Base-by-base conservation (phyloP, 768 basidiomycete species). In the Pulveroboletus frians region DNA sequence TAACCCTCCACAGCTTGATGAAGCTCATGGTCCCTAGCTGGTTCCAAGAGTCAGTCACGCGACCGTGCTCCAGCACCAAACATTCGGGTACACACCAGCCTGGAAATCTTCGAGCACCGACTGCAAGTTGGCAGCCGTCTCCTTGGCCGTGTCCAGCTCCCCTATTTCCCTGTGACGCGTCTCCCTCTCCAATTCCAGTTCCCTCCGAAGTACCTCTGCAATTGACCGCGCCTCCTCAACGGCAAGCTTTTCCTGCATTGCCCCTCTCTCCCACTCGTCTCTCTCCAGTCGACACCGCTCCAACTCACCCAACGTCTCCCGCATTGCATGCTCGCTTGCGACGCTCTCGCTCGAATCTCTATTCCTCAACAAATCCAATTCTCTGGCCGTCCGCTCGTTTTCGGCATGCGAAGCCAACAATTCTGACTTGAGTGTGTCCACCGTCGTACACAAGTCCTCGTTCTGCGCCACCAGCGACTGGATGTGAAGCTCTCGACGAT, bases 101-200 rank as follows among this genome's bases (percentile, higher is more conserved):
- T 98, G 92, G 70, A 98, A 99, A 69, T 98, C 96, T 62, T 91
- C 85, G 59, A 99, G 70, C 4, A 99, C 96, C 3, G 87, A 85
- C 65, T 97, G 90, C 50, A 99, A 66, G 69, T 98, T 98, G 7
- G 69, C 73, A 4, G 84, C 80, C 59, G 85, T 88, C 70, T 90
- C 84, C 53, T 73, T 74, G 57, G 91, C 89, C 17, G 71, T 66
- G 52, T 84, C 83, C 35, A 92, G 71, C 53, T 83, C 80, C 0
- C 60, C 72, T 27, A 66, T 62, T 15, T 83, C 81, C 55, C 77
- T 71, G 58, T 79, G 76, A 56, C 81, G 70, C 30, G 73, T 76
- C 46, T 81, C 83, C 38, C 76, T 71, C 55, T 87, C 80, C 8
- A 84, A 64, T 46, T 88, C 86, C 50, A 89, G 53, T 43, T 89